phyloP scores from a whole-genome alignment of 352 stramenopile genomes.

The Phytophthora hibernalis region DNA sequence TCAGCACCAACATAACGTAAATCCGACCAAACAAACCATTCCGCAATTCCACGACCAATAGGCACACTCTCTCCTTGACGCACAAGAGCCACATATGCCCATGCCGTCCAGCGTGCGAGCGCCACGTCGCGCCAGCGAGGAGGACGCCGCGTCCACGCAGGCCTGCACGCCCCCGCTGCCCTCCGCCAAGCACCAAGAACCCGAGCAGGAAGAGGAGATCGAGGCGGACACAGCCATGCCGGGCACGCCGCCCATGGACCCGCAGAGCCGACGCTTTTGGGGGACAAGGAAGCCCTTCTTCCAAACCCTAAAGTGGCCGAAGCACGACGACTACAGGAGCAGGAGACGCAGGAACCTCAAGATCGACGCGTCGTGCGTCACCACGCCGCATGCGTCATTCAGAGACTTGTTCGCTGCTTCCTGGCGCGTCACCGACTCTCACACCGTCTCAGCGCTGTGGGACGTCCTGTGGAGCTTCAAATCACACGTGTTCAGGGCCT shows the following conservation, averaged over 20 bases:
- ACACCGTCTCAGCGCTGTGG: conserved; percentile 57
- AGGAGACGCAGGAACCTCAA: conserved; percentile 34
- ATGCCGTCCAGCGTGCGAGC: conserved; percentile 34
- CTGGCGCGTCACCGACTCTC: conserved; percentile 42
- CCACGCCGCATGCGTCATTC: conserved; percentile 39
- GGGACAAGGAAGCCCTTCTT: conserved; percentile 8
- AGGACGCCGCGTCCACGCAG: conserved; percentile 16
- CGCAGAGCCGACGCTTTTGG: conserved; percentile 45
- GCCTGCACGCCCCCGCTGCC: conserved; percentile 7
- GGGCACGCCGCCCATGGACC: conserved; percentile 67
- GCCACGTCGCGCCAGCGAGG: conserved; percentile 19
- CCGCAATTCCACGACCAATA: not conserved
- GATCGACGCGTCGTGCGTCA: conserved; percentile 39
- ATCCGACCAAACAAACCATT: not conserved
- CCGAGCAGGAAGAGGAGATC: conserved; percentile 36
- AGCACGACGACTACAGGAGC: conserved; percentile 29
- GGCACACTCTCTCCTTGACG: not conserved
- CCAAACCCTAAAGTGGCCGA: conserved; percentile 24
- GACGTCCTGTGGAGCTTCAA: conserved; percentile 67
- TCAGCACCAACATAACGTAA: not conserved
- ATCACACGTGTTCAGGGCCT: conserved; percentile 54
- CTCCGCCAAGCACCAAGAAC: conserved; percentile 13
- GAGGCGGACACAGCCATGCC: conserved; percentile 43
- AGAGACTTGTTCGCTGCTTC: conserved; percentile 51
- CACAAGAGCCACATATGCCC: not conserved